These are phyloP conservation scores for Globisporangium megalacanthum DNA, from an alignment of 352 stramenopile species.

Conservation along the genomic window DNA sequence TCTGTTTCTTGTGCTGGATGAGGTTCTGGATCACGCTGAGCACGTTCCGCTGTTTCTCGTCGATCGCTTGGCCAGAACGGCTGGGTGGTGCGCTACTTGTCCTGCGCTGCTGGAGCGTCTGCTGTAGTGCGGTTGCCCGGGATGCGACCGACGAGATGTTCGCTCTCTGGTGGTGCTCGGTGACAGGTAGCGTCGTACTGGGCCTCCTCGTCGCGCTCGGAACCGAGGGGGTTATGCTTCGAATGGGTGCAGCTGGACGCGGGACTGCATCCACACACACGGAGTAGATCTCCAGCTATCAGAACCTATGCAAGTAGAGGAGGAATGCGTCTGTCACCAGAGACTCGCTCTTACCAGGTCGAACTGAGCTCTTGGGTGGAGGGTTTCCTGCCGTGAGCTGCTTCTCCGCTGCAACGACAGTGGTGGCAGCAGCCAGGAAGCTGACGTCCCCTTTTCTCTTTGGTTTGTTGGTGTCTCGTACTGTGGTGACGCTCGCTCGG, in stretches of 20 bases:
- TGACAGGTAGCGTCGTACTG: not conserved
- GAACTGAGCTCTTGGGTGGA: no score
- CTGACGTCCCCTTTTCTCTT: slow-evolving; percentile 4
- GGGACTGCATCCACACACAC: not conserved
- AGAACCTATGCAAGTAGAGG: no score
- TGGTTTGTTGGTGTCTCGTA: not conserved
- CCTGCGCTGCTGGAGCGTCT: not conserved
- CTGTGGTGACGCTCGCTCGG: not conserved
- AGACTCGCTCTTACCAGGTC: no score
- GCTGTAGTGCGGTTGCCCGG: not conserved
- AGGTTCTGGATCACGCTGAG: slow-evolving; percentile 72
- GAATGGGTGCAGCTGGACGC: slow-evolving; percentile 4
- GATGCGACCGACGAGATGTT: not conserved
- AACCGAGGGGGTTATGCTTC: not conserved
- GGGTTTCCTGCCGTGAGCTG: not conserved
- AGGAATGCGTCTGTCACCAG: no score
- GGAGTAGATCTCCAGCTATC: no score
- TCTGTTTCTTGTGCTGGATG: slow-evolving; percentile 76
- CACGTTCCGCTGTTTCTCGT: slow-evolving; percentile 62
- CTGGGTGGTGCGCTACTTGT: not conserved
- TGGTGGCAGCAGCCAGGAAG: not conserved
- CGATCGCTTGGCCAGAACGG: slow-evolving; percentile 14
- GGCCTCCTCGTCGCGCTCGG: not conserved
- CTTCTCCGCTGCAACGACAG: not conserved
- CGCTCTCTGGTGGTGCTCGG: not conserved